Base-by-base conservation (phyloP, 768 basidiomycete genomes). In the Lyophyllum semitale region DNA sequence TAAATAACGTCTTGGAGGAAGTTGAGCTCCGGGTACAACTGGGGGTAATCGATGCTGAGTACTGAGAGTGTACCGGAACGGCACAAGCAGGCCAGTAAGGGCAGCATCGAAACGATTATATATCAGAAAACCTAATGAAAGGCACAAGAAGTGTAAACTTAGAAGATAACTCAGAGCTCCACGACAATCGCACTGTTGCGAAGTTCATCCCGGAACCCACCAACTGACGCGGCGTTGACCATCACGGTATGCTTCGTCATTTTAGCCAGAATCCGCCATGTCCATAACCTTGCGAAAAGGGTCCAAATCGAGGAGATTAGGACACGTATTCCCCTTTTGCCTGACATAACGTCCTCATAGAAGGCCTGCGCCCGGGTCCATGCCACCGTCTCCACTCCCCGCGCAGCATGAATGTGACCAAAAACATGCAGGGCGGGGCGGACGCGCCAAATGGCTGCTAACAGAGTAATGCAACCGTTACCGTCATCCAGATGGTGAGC, bases 401-500 rank as follows among this genome's bases (percentile, higher is more conserved):
- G 53, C 2, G 52, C 72, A 12, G 60, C 66, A 37, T 80, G 78
- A 5, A 78, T 73, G 48, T 78, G 78, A 1, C 79, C 76, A 59
- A 72, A 78, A 4, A 78, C 68, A 40, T 74, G 71, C n/a, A 76
- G 23, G 47, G 59, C 49, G 1, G 76, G 79, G 26, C 66, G 63
- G 15, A 76, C 59, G 9, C 61, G 60, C 74, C 72, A 72, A 0
- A 77, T 40, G 0, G 64, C 67, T 1, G 42, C 55, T 25, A 75
- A 59, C 23, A 79, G 69, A 4, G 60, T 67, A 1, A 51, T 38
- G 48, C 77, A 77, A 1, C 76, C 77, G 11, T 49, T 42, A 5
- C 51, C 29, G 23, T 49, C 41, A 42, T 75, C 75, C 15, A 71
- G 62, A 58, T 77, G 75, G 4, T 58, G 57, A 22, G 59, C 40